A percentile compares a stretch with the other conserved stretches of the same genome.
Conservation (phyloP, 306 rosid species). For the Vigna nakashimae region DNA sequence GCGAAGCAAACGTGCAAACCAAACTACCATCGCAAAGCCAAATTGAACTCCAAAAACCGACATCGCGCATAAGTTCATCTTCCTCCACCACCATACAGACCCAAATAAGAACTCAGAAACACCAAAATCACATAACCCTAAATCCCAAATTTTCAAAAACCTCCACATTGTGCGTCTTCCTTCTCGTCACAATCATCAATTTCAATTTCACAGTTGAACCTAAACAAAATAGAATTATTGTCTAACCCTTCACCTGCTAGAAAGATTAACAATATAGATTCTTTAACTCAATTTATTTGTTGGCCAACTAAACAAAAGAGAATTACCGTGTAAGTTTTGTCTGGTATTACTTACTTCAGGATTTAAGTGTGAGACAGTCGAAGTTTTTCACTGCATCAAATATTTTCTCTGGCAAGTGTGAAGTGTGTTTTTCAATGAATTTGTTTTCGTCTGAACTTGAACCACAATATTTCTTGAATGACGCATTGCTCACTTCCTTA, state of each 20-base stretch:
- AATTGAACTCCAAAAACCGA: no score
- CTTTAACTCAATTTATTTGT: background rate
- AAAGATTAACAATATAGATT: background rate
- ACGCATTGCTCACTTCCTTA: constrained; percentile 43
- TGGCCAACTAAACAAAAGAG: background rate
- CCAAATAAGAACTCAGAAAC: no score
- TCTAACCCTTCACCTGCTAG: background rate
- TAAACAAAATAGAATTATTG: no score
- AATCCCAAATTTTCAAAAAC: no score
- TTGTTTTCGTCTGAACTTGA: constrained; percentile 51
- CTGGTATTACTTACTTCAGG: constrained; percentile 68
- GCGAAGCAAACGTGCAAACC: no score
- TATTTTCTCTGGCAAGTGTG: constrained; percentile 58
- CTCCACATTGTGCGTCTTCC: no score
- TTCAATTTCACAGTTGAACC: no score
- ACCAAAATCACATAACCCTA: no score
- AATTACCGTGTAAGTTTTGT: background rate
- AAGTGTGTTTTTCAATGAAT: constrained; percentile 45
- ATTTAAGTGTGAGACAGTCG: constrained; percentile 78
- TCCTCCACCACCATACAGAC: no score
- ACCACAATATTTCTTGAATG: constrained; percentile 45
- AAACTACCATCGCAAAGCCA: no score
- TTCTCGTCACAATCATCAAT: no score
- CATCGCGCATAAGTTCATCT: no score
- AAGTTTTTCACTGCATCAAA: constrained; percentile 69